phyloP scores from a whole-genome alignment of 2,329 filamentous ascomycete species.

The Berkeleyomyces rouxiae region DNA sequence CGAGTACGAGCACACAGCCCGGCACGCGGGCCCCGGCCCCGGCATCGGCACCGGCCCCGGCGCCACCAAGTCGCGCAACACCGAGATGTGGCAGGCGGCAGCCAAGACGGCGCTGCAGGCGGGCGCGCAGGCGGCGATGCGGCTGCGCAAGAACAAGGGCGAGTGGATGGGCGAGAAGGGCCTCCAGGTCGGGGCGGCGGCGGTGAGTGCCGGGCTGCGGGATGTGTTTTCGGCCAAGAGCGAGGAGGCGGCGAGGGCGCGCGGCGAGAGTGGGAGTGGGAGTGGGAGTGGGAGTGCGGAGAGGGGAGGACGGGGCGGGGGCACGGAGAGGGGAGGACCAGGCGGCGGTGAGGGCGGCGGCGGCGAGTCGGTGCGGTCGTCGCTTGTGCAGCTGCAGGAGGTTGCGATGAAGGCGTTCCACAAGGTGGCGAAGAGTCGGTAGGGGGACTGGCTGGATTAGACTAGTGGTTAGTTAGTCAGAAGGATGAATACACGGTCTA shows the following conservation, averaged over 20 bases:
- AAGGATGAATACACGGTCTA: too few species aligned
- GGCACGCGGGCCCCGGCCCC: not conserved
- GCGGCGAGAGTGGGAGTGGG: constrained; percentile 5
- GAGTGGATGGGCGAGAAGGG: constrained; percentile 33
- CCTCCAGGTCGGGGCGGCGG: constrained; percentile 31
- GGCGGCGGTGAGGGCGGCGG: not conserved
- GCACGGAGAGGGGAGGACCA: too few species aligned
- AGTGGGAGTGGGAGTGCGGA: constrained; percentile 6
- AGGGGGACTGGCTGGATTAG: not conserved
- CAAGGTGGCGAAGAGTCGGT: constrained; percentile 4
- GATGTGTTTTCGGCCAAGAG: constrained; percentile 23
- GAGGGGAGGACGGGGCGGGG: too few species aligned
- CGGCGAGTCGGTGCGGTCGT: constrained; percentile 4
- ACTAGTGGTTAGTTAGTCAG: too few species aligned
- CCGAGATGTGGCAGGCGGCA: constrained; percentile 21
- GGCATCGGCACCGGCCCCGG: not conserved
- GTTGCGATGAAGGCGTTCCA: constrained; percentile 10
- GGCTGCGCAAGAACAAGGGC: constrained; percentile 28
- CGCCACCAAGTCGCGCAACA: constrained; percentile 5
- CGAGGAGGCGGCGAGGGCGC: constrained; percentile 1
- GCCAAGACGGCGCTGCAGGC: constrained; percentile 31
- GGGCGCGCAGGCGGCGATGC: constrained; percentile 32
- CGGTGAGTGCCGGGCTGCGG: constrained; percentile 31
- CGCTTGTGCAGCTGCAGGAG: constrained; percentile 5
- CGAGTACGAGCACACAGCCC: not conserved